phyloP scores from a whole-genome alignment of 805 yeast species.

The Metschnikowia lachancei region DNA sequence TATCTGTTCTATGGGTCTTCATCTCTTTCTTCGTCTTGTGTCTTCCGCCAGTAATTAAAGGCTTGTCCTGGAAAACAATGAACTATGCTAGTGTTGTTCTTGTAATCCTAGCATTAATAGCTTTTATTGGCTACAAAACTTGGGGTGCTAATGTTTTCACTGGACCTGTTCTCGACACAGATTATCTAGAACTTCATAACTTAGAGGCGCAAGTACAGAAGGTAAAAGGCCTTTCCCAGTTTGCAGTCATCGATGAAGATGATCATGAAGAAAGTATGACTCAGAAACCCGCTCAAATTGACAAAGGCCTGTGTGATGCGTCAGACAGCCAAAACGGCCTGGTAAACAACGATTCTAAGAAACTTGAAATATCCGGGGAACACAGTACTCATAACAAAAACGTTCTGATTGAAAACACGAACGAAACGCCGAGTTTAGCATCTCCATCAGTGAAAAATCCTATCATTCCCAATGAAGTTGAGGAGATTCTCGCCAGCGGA shows the following conservation, averaged over 20 bases:
- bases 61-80: conserved; percentile 43
- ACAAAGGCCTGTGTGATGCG: neutral
- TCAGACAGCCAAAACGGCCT: neutral
- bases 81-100: conserved; percentile 69
- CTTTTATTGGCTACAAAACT: conserved; percentile 48
- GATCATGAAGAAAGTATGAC: conserved; percentile 8
- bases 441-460: neutral
- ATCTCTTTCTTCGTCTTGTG: conserved; percentile 62
- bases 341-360: neutral
- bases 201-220: conserved; percentile 23
- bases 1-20: conserved; percentile 59
- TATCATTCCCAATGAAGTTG: conserved; percentile 1
- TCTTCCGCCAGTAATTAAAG: conserved; percentile 60
- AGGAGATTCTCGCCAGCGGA: conserved; percentile 4
- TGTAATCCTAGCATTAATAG: conserved; percentile 43
- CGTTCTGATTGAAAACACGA: neutral
- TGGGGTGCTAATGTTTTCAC: conserved; percentile 66
- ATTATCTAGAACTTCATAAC: conserved; percentile 39
- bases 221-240: conserved; percentile 7
- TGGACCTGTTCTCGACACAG: conserved; percentile 57
- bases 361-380: neutral
- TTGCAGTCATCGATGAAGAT: conserved; percentile 14
- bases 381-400: neutral
- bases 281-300: neutral
- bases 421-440: neutral